Base-by-base conservation (phyloP, 805 yeast genomes). In the Teunomyces cretensis region DNA sequence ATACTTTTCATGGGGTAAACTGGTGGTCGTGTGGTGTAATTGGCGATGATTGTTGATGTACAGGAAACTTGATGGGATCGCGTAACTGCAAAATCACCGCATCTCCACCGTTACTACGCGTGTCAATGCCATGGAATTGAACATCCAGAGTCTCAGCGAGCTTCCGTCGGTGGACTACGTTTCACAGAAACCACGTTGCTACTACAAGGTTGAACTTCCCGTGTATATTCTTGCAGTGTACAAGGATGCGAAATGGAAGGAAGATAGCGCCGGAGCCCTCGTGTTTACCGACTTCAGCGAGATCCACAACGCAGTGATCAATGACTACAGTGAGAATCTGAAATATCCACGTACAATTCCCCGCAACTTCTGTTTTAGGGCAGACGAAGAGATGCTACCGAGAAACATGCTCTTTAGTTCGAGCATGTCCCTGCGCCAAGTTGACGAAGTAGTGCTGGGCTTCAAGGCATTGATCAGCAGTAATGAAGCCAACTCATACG, bases 211-310 rank as follows among this genome's bases (percentile, higher is more conserved):
- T 2, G 32, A 28, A 4, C 22, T 46, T 6, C 50, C 52, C 6
- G 50, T 47, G 9, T 45, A 47, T 31, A 27, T 50, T 9, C 41
- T 45, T 9, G 41, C 45, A 8, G 41, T 47, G 16, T 30, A 30
- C 33, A 19, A 33, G 15, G 43, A 27, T 12, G 41, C 32, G n/a
- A 33, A 17, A 14, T 45, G 48, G 43, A 43, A 38, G 27, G 30
- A 39, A 6, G 17, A 30, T 4, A 24, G 27, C 17, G 42, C 39
- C 2, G 48, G 44, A 11, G 14, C 15, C 19, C 14, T 47, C 5
- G 38, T 50, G 15, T 42, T 44, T 17, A 39, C 53, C 2, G 53
- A 50, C 28, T 50, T 46, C 27, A 50, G 47, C 19, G 30, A 30
- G 13, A 17, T 45, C 16, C 30, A 24, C n/a, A 35, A 37, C 19